Conservation (phyloP, 129 eudicot species). For the Artemisia annua region DNA sequence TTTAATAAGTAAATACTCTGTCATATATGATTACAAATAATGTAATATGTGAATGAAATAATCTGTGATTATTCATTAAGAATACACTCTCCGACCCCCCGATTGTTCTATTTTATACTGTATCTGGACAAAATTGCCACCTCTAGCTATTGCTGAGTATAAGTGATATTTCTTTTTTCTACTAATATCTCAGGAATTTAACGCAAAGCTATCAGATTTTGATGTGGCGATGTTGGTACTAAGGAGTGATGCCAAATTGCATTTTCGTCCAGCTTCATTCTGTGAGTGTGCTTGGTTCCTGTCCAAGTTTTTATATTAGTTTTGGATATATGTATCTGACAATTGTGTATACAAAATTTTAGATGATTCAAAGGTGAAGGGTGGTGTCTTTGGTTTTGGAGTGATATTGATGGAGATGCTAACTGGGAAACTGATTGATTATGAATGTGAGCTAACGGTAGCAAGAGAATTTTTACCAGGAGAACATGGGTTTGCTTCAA, state of each 20-base stretch:
- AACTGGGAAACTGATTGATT: constrained; percentile 13
- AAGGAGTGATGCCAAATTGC: background rate
- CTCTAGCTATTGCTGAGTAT: no score
- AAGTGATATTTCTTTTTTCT: background rate
- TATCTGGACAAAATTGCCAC: no score
- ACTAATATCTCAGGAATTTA: background rate
- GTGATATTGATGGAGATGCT: constrained; percentile 21
- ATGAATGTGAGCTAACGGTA: background rate
- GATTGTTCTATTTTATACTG: no score
- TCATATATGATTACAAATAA: no score
- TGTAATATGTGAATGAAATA: no score
- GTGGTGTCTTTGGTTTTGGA: constrained; percentile 21
- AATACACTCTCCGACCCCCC: no score
- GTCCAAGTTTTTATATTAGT: background rate
- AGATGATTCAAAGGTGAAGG: constrained; percentile 20
- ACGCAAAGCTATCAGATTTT: constrained; percentile 21
- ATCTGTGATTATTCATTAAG: no score
- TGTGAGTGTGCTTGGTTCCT: constrained; percentile 9
- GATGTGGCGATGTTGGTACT: constrained; percentile 27
- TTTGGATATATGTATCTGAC: background rate
- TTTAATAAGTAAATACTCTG: no score
- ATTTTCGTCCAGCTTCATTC: constrained; percentile 13
- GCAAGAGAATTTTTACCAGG: constrained; percentile 11
- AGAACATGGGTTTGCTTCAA: constrained; percentile 16
- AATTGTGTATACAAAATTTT: background rate